Conservation (phyloP, 2,329 filamentous ascomycete genomes). For the Diaporthe vexans region DNA sequence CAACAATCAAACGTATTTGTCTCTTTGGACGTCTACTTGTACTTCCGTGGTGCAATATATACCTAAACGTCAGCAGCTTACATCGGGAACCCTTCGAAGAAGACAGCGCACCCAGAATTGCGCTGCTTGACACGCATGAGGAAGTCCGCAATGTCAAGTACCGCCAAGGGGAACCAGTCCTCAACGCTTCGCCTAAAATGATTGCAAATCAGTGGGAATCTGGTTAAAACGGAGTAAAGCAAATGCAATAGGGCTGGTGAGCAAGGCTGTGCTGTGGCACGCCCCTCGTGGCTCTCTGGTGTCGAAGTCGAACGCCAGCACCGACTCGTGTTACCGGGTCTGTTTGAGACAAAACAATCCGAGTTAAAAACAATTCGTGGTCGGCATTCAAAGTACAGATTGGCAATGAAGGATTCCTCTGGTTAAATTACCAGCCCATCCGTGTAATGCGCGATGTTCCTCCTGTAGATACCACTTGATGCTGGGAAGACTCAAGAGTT, state of each 20-base stretch:
- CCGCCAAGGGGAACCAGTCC: background rate
- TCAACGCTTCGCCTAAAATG: accelerated
- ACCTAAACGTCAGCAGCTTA: background rate
- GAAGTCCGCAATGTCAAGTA: background rate
- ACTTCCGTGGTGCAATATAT: background rate
- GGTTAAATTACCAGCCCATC: background rate
- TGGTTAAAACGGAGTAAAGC: background rate
- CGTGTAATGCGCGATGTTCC: background rate
- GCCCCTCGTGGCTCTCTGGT: background rate
- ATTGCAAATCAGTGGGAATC: no score
- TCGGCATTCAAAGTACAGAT: background rate
- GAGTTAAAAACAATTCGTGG: background rate
- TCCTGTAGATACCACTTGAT: background rate
- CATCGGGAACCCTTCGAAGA: background rate
- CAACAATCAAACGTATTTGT: background rate
- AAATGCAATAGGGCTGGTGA: no score
- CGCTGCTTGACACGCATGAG: background rate
- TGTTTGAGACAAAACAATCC: background rate
- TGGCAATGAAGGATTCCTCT: accelerated
- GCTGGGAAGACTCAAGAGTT: background rate
- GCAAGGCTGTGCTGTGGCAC: background rate
- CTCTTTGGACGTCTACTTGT: background rate
- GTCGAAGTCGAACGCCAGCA: background rate
- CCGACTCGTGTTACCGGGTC: background rate
- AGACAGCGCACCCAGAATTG: background rate